Base-by-base conservation (phyloP, 2,329 filamentous ascomycete genomes). In the Pezicula neosporulosa region DNA sequence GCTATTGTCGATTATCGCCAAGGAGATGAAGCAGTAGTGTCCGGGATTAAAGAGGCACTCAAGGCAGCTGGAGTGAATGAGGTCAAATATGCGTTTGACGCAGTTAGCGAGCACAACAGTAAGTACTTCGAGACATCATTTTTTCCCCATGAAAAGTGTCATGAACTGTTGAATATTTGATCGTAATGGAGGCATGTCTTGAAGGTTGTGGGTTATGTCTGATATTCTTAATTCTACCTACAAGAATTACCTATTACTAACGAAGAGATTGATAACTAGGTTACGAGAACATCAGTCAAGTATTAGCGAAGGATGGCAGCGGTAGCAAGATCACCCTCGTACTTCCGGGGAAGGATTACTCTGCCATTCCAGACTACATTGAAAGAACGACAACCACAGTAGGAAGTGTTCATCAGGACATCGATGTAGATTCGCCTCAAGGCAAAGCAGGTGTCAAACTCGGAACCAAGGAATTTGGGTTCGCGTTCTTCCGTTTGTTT, bases 1-100 rank as follows among this genome's bases (percentile, higher is more conserved):
- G 68, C 71, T 0, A 70, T 83, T 19, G 62, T 83, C 47, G 80
- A 83, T 64, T 82, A 83, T 62, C 75, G 80, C 28, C 62, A 77
- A 28, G 76, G 81, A 9, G 66, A 77, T 5, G 56, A 66, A 51
- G 62, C 70, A 13, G 67, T 81, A 52, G 68, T 65, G 5, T 50
- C 55, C 15, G 60, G 58, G 3, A 62, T 65, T 52, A 58, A 62
- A 38, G 57, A 63, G 10, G 57, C 60, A 8, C 48, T 66, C 39
- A 60, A 60, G 43, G 55, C 56, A n/a, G 51, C 57, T 35, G 55
- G 56, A 16, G 54, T 36, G 7, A 55, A 36, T 8, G 61, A 64
- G 42, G 56, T 60, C 19, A 52, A 57, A 18, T 56, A 64, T 50
- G 63, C 63, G 9, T 64, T 61, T 38, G 62, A 66, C 46, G 59